A percentile compares a stretch with the other conserved stretches of the same genome.
phyloP scores from a whole-genome alignment of 2,329 filamentous ascomycete genomes.

The Ceratocystis eucalypticola region DNA sequence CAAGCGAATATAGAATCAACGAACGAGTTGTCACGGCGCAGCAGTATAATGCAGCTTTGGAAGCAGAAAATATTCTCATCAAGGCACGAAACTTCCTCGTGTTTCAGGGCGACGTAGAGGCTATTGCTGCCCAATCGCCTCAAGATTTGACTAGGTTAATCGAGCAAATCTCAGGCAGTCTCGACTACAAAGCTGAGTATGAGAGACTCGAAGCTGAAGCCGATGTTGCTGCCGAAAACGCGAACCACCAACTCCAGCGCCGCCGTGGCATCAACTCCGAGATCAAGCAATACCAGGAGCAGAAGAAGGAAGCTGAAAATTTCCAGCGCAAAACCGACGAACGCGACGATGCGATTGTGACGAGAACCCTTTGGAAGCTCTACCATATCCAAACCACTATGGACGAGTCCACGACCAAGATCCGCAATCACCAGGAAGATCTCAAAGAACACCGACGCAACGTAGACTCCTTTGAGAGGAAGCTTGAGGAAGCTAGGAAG shows the following conservation, averaged over 20 bases:
- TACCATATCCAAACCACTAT: slow-evolving; percentile 91
- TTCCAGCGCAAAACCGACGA: slow-evolving; percentile 86
- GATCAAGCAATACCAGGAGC: slow-evolving; percentile 93
- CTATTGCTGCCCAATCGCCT: slow-evolving; percentile 87
- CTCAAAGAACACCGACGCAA: slow-evolving; percentile 83
- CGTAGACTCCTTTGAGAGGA: slow-evolving; percentile 69
- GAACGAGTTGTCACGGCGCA: slow-evolving; percentile 76
- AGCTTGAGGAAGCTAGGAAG: slow-evolving; percentile 66
- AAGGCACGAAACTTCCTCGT: slow-evolving; percentile 96
- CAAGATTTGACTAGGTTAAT: slow-evolving; percentile 87
- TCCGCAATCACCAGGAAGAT: slow-evolving; percentile 87
- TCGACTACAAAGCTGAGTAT: slow-evolving; percentile 90
- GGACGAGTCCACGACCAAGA: slow-evolving; percentile 78
- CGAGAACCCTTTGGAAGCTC: slow-evolving; percentile 90
- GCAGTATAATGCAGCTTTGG: slow-evolving; percentile 85
- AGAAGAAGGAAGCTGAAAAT: slow-evolving; percentile 88
- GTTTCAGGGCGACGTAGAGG: slow-evolving; percentile 95
- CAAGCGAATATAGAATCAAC: slow-evolving; percentile 95
- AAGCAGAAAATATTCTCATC: slow-evolving; percentile 91
- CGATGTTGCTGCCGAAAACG: slow-evolving; percentile 76
- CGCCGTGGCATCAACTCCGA: slow-evolving; percentile 93
- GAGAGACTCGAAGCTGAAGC: slow-evolving; percentile 77
- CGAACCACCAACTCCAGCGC: slow-evolving; percentile 74
- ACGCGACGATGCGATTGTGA: slow-evolving; percentile 79
- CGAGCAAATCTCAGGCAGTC: slow-evolving; percentile 91